Conservation (phyloP, 1,284 basidiomycete species). For the Microbotryum scabiosae region DNA sequence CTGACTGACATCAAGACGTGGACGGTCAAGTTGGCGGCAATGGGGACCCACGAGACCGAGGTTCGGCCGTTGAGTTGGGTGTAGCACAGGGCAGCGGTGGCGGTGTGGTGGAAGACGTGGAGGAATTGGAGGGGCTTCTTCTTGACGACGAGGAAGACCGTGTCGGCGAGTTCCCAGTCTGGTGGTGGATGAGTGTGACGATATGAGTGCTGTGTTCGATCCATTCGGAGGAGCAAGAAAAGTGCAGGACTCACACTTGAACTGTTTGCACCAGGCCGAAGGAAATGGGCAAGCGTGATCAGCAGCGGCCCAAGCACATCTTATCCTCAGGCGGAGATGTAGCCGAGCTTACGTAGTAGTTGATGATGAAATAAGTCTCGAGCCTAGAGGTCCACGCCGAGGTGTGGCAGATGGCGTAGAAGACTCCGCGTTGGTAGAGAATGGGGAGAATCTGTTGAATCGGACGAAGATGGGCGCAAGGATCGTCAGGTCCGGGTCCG, state of each 20-base stretch:
- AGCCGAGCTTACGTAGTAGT: constrained; percentile 83
- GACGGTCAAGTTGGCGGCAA: constrained; percentile 81
- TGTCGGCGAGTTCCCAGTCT: constrained; percentile 77
- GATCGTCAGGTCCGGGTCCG: not conserved
- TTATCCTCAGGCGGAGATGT: constrained; percentile 38
- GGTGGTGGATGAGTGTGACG: not conserved
- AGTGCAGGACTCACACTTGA: constrained; percentile 20
- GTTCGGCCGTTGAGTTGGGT: constrained; percentile 88
- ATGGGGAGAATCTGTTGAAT: constrained; percentile 51
- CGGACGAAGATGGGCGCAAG: not conserved
- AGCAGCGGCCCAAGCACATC: not conserved
- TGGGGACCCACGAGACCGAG: constrained; percentile 93
- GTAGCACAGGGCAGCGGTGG: constrained; percentile 92
- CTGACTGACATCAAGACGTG: constrained; percentile 92
- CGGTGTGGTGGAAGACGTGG: constrained; percentile 98
- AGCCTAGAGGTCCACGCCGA: constrained; percentile 63
- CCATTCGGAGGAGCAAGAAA: not conserved
- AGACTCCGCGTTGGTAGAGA: constrained; percentile 59
- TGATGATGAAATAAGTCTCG: constrained; percentile 81
- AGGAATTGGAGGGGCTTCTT: constrained; percentile 96
- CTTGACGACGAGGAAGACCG: constrained; percentile 93
- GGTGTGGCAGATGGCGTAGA: constrained; percentile 68
- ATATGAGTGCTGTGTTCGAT: constrained; percentile 2
- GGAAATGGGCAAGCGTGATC: not conserved
- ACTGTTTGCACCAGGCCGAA: constrained; percentile 1